phyloP scores from a whole-genome alignment of 2,329 filamentous ascomycete species.

The Clonostachys rhizophaga region DNA sequence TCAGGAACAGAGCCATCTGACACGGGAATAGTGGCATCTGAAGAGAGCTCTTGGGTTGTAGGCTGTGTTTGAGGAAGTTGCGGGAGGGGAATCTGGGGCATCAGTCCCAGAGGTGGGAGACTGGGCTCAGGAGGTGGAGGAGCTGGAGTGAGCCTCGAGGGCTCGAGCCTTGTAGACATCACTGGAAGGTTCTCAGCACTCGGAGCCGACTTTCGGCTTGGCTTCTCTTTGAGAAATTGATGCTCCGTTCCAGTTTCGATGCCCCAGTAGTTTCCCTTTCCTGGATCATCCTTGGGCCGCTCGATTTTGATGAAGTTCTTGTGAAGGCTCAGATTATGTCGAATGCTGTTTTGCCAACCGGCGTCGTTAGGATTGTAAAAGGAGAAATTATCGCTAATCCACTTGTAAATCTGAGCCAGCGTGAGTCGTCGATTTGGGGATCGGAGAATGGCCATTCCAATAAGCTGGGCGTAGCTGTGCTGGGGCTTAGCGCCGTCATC shows the following conservation, averaged over 20 bases:
- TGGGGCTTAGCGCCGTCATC: constrained; percentile 88
- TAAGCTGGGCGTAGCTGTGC: constrained; percentile 91
- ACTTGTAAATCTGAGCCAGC: constrained; percentile 95
- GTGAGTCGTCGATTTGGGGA: constrained; percentile 81
- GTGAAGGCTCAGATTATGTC: constrained; percentile 94
- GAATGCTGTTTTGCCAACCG: constrained; percentile 98
- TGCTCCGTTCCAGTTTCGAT: constrained; percentile 88
- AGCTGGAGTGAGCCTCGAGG: constrained; percentile 33
- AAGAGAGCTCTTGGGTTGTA: constrained; percentile 43
- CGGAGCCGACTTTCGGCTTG: constrained; percentile 51
- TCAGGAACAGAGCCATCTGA: constrained; percentile 60
- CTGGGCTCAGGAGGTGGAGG: constrained; percentile 36
- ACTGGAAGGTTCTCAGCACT: constrained; percentile 54
- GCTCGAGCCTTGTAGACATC: constrained; percentile 52
- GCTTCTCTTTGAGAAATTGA: constrained; percentile 86
- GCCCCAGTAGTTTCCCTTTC: constrained; percentile 96
- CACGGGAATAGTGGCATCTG: constrained; percentile 71
- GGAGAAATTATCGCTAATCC: constrained; percentile 92
- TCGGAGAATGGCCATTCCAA: constrained; percentile 93
- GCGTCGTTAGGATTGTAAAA: constrained; percentile 83
- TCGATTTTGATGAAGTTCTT: constrained; percentile 96
- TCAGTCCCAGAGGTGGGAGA: constrained; percentile 41
- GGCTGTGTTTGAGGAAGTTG: neutral
- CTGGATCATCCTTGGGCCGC: constrained; percentile 92
- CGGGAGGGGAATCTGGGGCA: constrained; percentile 22